phyloP scores from a whole-genome alignment of 2,329 filamentous ascomycete species.

The Aspergillus fischeri region DNA sequence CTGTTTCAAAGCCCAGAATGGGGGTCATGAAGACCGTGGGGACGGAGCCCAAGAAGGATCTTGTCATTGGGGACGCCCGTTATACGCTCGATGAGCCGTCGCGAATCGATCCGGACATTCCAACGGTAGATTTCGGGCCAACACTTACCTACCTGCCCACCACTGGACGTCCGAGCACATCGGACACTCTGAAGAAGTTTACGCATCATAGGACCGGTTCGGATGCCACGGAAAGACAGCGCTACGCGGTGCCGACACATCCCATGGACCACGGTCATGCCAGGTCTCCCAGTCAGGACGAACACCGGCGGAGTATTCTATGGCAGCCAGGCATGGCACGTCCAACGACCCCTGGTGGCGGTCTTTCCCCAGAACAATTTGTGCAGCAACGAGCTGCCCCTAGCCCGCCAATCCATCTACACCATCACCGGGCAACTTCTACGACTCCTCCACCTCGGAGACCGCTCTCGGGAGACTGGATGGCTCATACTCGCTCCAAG shows the following conservation, averaged over 20 bases:
- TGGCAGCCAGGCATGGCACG: conserved; percentile 72
- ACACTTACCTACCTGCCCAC: conserved; percentile 66
- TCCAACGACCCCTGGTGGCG: conserved; percentile 45
- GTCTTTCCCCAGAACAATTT: conserved; percentile 76
- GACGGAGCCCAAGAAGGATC: conserved; percentile 40
- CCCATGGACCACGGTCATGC: conserved; percentile 31
- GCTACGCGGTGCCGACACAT: conserved; percentile 17
- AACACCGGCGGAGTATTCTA: conserved; percentile 61
- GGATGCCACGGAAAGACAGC: conserved; percentile 29
- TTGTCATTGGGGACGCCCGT: conserved; percentile 46
- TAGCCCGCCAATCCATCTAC: conserved; percentile 51
- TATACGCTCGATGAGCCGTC: conserved; percentile 35
- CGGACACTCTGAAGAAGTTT: conserved; percentile 46
- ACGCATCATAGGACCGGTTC: conserved; percentile 31
- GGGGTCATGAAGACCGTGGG: conserved; percentile 79
- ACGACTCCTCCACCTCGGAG: conserved; percentile 41
- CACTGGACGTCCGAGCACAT: conserved; percentile 52
- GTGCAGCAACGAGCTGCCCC: conserved; percentile 70
- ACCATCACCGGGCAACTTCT: conserved; percentile 58
- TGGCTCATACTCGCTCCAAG: conserved; percentile 27
- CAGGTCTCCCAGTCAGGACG: conserved; percentile 44
- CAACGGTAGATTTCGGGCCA: conserved; percentile 78
- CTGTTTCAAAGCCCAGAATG: conserved; percentile 61
- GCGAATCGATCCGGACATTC: conserved; percentile 55
- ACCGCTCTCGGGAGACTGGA: conserved; percentile 39